Percentiles rank a stretch among this genome's conserved stretches.
phyloP scores from a whole-genome alignment of 331 rosid species.

The Quercus tomentella region DNA sequence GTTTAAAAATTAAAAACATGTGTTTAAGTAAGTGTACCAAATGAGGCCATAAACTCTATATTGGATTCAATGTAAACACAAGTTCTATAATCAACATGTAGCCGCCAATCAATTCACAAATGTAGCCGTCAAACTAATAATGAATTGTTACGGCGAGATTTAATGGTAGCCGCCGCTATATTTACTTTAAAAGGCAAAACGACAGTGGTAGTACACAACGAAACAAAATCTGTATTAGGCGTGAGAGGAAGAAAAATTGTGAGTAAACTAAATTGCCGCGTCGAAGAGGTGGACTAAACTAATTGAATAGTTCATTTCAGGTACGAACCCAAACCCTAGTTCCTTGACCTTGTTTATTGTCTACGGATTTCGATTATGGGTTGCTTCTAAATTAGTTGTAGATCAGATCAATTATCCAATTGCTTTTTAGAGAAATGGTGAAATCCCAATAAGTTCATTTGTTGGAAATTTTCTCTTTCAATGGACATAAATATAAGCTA shows the following conservation, averaged over 20 bases:
- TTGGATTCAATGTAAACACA: too few species aligned
- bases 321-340: neutral
- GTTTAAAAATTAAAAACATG: too few species aligned
- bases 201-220: neutral
- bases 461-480: neutral
- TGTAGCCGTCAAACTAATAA: too few species aligned
- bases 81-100: too few species aligned
- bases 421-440: neutral
- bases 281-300: neutral
- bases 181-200: neutral
- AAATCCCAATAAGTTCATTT: neutral
- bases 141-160: neutral
- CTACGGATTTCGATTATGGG: neutral
- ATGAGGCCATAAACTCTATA: too few species aligned
- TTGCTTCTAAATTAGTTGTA: neutral
- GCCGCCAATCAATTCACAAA: too few species aligned
- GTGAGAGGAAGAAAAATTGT: neutral
- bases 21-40: too few species aligned
- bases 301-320: neutral
- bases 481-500: neutral
- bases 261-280: neutral
- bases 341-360: neutral
- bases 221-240: neutral
- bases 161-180: neutral
- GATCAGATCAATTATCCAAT: neutral